Conservation (phyloP, 495 filamentous ascomycete genomes). For the Monascus purpureus region DNA sequence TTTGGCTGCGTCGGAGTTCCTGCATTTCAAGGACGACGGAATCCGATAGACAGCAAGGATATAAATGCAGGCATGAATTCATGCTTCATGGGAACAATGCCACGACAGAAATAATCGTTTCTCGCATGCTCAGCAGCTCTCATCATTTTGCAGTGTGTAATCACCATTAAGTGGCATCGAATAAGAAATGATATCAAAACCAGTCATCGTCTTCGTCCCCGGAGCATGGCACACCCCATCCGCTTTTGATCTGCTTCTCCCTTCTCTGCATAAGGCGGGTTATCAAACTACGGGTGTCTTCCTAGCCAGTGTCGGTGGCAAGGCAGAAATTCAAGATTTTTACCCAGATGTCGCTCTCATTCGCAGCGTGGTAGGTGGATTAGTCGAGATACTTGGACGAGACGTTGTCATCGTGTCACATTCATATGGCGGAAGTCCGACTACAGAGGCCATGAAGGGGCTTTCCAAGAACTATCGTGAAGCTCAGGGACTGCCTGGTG, state of each 20-base stretch:
- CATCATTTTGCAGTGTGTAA: too few relatives aligned
- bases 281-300: constrained; percentile 18
- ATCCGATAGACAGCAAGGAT: too few relatives aligned
- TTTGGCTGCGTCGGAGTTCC: too few relatives aligned
- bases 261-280: constrained; percentile 9
- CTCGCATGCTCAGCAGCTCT: too few relatives aligned
- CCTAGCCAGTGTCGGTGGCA: constrained; percentile 10
- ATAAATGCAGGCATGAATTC: too few relatives aligned
- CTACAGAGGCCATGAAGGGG: constrained; percentile 32
- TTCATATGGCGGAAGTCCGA: constrained; percentile 38
- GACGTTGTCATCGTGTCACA: constrained; percentile 26
- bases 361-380: constrained; percentile 13
- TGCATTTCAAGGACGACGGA: too few relatives aligned
- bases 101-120: too few relatives aligned
- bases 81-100: too few relatives aligned
- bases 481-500: constrained; percentile 20
- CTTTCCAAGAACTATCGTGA: constrained; percentile 24
- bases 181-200: constrained; percentile 22
- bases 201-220: constrained; percentile 19
- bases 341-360: constrained; percentile 16
- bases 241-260: constrained; percentile 16
- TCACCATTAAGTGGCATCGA: too few relatives aligned
- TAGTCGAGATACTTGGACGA: constrained; percentile 12
- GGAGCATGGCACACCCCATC: constrained; percentile 25
- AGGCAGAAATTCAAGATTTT: too few relatives aligned